Evolutionary conservation across 257 asterid genomes (phyloP).

Genomic region (Ocimum tenuiflorum): DNA sequence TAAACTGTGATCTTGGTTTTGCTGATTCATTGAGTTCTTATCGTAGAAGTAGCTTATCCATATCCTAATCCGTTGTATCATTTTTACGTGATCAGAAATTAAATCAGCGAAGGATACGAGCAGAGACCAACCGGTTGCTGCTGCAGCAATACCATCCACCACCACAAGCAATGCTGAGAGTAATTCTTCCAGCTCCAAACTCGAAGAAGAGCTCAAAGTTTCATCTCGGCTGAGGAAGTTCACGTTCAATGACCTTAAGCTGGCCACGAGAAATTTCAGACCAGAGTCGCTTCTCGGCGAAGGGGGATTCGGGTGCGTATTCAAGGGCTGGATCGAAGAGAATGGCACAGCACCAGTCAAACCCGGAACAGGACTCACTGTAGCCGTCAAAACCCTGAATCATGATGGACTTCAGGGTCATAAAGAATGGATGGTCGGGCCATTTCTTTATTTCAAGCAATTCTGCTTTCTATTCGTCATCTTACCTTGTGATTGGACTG

Average conservation of each 20-base stretch:
- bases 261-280: slow-evolving; percentile 87
- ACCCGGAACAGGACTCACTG: slow-evolving; percentile 98
- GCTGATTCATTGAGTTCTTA: neutral
- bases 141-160: slow-evolving; percentile 51
- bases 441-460: slow-evolving; percentile 15
- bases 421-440: slow-evolving; percentile 97
- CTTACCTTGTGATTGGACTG: slow-evolving; percentile 15
- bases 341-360: slow-evolving; percentile 98
- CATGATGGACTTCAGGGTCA: slow-evolving; percentile 99
- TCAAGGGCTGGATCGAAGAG: slow-evolving; percentile 98
- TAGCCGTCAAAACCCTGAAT: slow-evolving; percentile 92
- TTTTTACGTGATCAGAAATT: slow-evolving; percentile 42
- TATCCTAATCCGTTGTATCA: slow-evolving; percentile 21
- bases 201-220: slow-evolving; percentile 79
- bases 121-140: slow-evolving; percentile 65
- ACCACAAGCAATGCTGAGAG: slow-evolving; percentile 70
- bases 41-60: neutral
- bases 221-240: slow-evolving; percentile 84
- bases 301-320: slow-evolving; percentile 98
- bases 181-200: slow-evolving; percentile 61
- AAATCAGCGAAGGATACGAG: slow-evolving; percentile 57
- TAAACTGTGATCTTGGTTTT: neutral
- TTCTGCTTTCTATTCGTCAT: neutral
- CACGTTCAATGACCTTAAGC: slow-evolving; percentile 73
- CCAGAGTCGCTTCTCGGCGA: slow-evolving; percentile 98